A percentile compares a stretch with the other conserved stretches of the same genome.
These are phyloP conservation scores for Zymoseptoria ardabiliae DNA, from an alignment of 2,329 filamentous ascomycete genomes.

Conservation along the genomic window DNA sequence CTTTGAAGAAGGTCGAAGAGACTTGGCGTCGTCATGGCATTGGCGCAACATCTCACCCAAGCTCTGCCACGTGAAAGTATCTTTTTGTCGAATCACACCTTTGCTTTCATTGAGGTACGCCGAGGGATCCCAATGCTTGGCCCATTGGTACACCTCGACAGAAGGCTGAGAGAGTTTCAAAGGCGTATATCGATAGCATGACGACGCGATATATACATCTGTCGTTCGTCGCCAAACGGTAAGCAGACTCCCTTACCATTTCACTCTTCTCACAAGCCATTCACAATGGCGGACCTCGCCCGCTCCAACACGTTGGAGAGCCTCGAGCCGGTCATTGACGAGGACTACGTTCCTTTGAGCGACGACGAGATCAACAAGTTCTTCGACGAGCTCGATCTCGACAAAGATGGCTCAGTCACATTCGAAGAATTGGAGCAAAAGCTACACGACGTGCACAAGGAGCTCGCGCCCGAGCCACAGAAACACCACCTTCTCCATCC, in stretches of 20 bases:
- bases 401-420: slow-evolving; percentile 46
- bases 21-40: not conserved
- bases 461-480: slow-evolving; percentile 43
- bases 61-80: not conserved
- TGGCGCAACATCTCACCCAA: not conserved
- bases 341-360: slow-evolving; percentile 25
- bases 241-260: not conserved
- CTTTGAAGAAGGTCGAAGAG: not conserved
- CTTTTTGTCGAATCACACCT: not conserved
- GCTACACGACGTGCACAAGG: slow-evolving; percentile 46
- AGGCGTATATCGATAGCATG: not conserved
- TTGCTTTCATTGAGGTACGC: not conserved
- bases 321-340: slow-evolving; percentile 8
- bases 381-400: slow-evolving; percentile 46
- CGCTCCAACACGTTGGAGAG: slow-evolving; percentile 6
- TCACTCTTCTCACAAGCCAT: not conserved
- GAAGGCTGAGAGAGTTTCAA: not conserved
- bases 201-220: not conserved
- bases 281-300: not conserved
- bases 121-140: not conserved
- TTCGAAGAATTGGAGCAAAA: slow-evolving; percentile 48
- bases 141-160: not conserved
- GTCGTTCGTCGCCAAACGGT: not conserved
- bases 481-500: slow-evolving; percentile 40
- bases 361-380: slow-evolving; percentile 48